Evolutionary conservation across 106 monocot genomes (phyloP), one percentile per base, ranked within the genome.

Genomic region (Agapanthus africanus): DNA sequence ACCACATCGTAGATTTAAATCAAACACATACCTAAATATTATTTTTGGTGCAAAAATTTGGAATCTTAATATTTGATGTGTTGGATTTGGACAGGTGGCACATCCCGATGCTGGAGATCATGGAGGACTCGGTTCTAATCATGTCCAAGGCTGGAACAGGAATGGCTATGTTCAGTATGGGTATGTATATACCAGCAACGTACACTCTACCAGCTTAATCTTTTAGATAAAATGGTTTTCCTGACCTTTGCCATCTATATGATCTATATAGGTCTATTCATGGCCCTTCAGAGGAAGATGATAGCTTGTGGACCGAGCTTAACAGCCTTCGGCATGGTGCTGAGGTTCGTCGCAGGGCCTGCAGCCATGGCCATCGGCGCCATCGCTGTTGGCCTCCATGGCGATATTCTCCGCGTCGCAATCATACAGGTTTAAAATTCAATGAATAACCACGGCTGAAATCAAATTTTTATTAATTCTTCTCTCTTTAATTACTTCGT

Each of bases 351-450:
- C 5, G 84, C 74, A 4, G 93, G 87, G 30, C 93, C 90, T n/a
- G 79, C 79, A 0, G 78, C 82, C 37, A 87, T 79, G 84, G 87
- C 90, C 0, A 83, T 90, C 11, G 82, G 82, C 2, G 66, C 87
- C 19, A 69, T 81, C 40, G 83, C 72, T 0, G 77, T 90, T 21
- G 90, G 90, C 16, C 82, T 94, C 22, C 81, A 59, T 21, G 87
- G 94, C 21, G 83, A 90, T 36, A 23, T 87, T 14, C 76, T 94
- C 4, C 77, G 74, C 6, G 76, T 94, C 0, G 84, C 87, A 6
- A 90, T 94, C 19, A 87, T 90, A 40, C 94, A 90, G 83, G 93
- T 90, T n/a, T n/a, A 47, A 47, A 47, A n/a, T n/a, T n/a, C n/a
- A n/a, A n/a, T n/a, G 46, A 15, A 47, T 15, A 7, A 15, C 19